Conservation (phyloP, 495 filamentous ascomycete species). For the Lepraria neglecta region DNA sequence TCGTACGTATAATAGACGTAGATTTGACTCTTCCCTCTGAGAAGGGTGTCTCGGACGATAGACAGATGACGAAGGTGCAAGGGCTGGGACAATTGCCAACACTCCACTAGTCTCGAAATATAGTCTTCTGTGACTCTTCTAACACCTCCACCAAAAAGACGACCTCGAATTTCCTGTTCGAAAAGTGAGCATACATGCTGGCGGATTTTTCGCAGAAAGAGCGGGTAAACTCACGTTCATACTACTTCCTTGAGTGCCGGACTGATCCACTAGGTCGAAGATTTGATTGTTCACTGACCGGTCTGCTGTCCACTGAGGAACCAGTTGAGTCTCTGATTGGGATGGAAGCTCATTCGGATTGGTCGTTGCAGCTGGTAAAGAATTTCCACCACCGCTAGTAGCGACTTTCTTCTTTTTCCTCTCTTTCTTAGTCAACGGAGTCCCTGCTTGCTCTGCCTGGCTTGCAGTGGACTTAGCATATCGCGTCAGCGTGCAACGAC, state of each 20-base stretch:
- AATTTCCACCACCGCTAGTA: neutral
- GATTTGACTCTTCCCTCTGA: constrained; percentile 46
- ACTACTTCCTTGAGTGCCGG: constrained; percentile 48
- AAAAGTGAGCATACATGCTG: neutral
- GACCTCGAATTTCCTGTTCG: constrained; percentile 20
- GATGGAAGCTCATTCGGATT: neutral
- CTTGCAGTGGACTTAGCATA: constrained; percentile 41
- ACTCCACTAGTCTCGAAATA: constrained; percentile 50
- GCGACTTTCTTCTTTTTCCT: neutral
- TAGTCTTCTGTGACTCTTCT: constrained; percentile 52
- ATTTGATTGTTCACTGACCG: constrained; percentile 48
- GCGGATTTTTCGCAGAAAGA: neutral
- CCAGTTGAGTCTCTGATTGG: constrained; percentile 9
- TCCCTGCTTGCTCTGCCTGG: neutral
- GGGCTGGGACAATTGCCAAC: constrained; percentile 58
- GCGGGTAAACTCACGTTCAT: constrained; percentile 39
- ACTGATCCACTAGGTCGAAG: constrained; percentile 44
- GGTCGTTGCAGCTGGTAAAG: neutral
- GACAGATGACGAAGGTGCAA: constrained; percentile 56
- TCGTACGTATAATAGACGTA: constrained; percentile 53
- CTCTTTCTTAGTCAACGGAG: neutral
- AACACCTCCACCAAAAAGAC: constrained; percentile 36
- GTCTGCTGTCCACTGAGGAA: constrained; percentile 53
- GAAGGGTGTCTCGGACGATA: constrained; percentile 54
- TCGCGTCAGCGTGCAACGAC: constrained; percentile 52